Percentiles rank a stretch among this genome's conserved stretches.
phyloP scores from a whole-genome alignment of 2,329 filamentous ascomycete genomes.

The Pseudonectria buxi region DNA sequence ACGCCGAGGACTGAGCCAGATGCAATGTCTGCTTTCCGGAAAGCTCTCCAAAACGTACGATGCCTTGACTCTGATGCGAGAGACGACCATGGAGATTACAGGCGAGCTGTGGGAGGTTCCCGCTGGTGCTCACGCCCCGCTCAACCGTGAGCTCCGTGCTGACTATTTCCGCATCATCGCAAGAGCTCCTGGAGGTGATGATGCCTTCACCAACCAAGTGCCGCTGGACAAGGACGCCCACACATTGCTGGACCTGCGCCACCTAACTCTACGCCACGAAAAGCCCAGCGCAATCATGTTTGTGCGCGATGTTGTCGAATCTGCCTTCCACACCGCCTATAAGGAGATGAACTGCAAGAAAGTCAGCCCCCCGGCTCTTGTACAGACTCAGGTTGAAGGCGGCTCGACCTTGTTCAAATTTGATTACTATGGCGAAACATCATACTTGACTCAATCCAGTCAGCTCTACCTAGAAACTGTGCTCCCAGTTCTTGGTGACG shows the following conservation, averaged over 20 bases:
- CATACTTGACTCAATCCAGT: constrained; percentile 90
- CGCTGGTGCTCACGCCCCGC: constrained; percentile 66
- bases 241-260: constrained; percentile 66
- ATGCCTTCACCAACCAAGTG: constrained; percentile 76
- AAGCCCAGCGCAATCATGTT: constrained; percentile 74
- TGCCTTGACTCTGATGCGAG: constrained; percentile 71
- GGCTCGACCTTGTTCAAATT: constrained; percentile 83
- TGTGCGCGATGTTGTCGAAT: constrained; percentile 70
- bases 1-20: constrained; percentile 64
- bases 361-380: constrained; percentile 79
- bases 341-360: constrained; percentile 68
- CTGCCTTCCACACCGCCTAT: constrained; percentile 71
- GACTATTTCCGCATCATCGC: constrained; percentile 79
- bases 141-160: constrained; percentile 77
- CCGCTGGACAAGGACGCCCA: constrained; percentile 48
- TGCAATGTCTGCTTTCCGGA: constrained; percentile 76
- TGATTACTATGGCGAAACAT: constrained; percentile 78
- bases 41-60: constrained; percentile 82
- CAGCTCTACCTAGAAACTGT: constrained; percentile 95
- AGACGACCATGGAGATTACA: constrained; percentile 73
- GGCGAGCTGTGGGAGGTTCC: constrained; percentile 79
- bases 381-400: constrained; percentile 89
- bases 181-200: constrained; percentile 73
- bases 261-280: constrained; percentile 77
- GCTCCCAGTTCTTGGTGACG: constrained; percentile 83